Conservation (phyloP, 345 rosid species). For the Gossypium arboreum region DNA sequence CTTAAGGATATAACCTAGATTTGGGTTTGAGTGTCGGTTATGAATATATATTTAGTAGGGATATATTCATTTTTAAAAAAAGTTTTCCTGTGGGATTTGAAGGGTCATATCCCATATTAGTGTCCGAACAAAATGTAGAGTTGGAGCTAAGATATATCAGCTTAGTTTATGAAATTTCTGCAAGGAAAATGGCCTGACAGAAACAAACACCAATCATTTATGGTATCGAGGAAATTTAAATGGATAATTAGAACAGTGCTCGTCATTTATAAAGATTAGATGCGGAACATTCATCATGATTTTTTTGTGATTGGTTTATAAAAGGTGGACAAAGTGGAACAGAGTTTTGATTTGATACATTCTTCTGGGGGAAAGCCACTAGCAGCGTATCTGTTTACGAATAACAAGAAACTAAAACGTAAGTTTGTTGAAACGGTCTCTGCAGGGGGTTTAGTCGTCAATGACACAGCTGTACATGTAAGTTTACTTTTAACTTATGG, state of each 20-base stretch:
- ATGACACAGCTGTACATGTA: slow-evolving; percentile 87
- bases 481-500: slow-evolving; percentile 17
- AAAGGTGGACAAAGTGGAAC: slow-evolving; percentile 78
- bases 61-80: no score
- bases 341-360: slow-evolving; percentile 63
- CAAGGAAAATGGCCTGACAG: background rate
- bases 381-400: slow-evolving; percentile 86
- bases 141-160: no score
- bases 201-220: no score
- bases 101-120: no score
- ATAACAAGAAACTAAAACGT: slow-evolving; percentile 60
- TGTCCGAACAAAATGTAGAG: no score
- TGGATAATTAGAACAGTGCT: no score
- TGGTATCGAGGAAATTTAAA: background rate
- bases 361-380: slow-evolving; percentile 76
- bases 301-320: slow-evolving; percentile 11
- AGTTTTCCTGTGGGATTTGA: no score
- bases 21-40: no score
- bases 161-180: slow-evolving; percentile 4
- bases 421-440: slow-evolving; percentile 63
- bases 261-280: no score
- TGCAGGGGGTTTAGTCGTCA: slow-evolving; percentile 82
- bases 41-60: no score
- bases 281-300: background rate
- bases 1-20: background rate